Percentiles rank a stretch among this genome's conserved stretches.
Conservation (phyloP, 768 basidiomycete genomes). For the Flagelloscypha sp. region DNA sequence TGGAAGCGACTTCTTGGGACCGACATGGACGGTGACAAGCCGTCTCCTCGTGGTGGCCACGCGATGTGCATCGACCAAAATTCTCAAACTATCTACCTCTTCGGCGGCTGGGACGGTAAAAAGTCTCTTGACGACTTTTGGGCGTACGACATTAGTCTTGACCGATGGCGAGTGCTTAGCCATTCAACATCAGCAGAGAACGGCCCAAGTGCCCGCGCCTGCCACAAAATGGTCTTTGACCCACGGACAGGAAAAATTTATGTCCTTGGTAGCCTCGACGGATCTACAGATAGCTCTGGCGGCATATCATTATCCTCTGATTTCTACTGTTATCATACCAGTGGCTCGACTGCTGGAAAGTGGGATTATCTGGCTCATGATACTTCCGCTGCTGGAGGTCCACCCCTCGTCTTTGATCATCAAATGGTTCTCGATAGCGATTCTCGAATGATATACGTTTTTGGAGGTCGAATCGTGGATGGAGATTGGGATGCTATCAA, state of each 20-base stretch:
- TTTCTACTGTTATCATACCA: constrained; percentile 69
- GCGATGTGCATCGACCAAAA: constrained; percentile 72
- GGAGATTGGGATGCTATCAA: constrained; percentile 51
- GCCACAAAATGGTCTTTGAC: constrained; percentile 81
- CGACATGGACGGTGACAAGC: constrained; percentile 59
- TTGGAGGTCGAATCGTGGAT: constrained; percentile 67
- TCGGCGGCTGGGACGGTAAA: constrained; percentile 74
- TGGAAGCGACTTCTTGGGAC: constrained; percentile 56
- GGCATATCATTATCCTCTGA: constrained; percentile 35
- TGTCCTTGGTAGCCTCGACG: constrained; percentile 52
- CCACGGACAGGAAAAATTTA: constrained; percentile 63
- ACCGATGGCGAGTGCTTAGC: constrained; percentile 56
- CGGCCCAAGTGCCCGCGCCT: constrained; percentile 64
- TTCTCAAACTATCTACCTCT: constrained; percentile 58
- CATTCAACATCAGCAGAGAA: constrained; percentile 48
- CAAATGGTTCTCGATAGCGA: constrained; percentile 74
- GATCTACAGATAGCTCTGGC: constrained; percentile 6
- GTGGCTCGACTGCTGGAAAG: constrained; percentile 50
- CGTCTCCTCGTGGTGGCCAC: constrained; percentile 66
- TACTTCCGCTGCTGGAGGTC: constrained; percentile 55
- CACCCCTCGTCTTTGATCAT: constrained; percentile 70
- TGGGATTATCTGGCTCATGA: constrained; percentile 69
- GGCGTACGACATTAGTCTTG: constrained; percentile 53
- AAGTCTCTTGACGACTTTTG: constrained; percentile 74
- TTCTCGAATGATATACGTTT: constrained; percentile 64